Conservation (phyloP, 106 monocot genomes). For the Platanthera zijinensis region DNA sequence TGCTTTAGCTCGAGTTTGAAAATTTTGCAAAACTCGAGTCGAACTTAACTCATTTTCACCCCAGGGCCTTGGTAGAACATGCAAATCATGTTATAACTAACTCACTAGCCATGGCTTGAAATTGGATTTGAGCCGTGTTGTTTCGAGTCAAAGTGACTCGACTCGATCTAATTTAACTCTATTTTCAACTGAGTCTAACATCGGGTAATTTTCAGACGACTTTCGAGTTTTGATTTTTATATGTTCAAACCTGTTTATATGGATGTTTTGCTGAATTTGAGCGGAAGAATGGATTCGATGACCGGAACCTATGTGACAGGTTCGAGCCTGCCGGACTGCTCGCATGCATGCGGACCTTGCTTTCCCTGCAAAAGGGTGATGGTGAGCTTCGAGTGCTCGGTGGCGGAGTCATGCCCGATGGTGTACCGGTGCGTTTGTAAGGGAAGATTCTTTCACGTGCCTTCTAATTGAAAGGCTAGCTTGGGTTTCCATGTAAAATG, state of each 20-base stretch:
- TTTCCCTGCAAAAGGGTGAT: constrained; percentile 72
- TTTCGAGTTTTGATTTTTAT: no score
- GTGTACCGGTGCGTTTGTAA: constrained; percentile 73
- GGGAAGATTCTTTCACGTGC: constrained; percentile 67
- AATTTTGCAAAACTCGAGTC: no score
- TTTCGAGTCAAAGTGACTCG: no score
- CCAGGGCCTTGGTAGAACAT: no score
- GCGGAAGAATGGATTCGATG: neutral
- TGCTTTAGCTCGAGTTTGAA: no score
- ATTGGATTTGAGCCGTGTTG: no score
- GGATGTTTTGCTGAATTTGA: neutral
- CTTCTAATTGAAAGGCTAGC: constrained; percentile 29
- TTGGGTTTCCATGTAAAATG: neutral
- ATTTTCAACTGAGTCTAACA: no score
- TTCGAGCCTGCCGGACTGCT: constrained; percentile 74
- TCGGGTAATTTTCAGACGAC: no score
- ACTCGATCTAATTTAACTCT: no score
- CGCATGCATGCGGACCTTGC: constrained; percentile 83
- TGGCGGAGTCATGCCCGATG: constrained; percentile 72
- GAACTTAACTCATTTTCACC: no score
- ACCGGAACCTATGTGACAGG: constrained; percentile 24
- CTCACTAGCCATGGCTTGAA: no score
- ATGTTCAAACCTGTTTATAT: neutral
- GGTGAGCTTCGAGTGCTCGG: constrained; percentile 77
- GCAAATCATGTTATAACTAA: no score